Evolutionary conservation across 495 filamentous ascomycete genomes (phyloP).

Genomic region (Xylaria nigripes): DNA sequence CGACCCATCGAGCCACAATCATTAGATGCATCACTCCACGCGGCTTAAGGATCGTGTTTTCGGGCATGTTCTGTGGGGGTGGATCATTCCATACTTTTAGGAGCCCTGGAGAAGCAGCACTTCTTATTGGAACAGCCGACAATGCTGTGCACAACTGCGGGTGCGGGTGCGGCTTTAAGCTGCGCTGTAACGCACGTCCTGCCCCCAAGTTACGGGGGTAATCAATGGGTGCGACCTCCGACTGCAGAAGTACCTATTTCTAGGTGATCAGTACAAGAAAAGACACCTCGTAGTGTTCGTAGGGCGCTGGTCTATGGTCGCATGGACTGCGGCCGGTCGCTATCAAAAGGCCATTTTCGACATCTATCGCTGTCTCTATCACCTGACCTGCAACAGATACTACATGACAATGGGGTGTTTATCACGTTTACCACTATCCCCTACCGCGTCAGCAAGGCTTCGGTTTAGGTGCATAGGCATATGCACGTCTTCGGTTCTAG

Average conservation of each 20-base stretch:
- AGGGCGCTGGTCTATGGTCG: neutral
- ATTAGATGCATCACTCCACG: conserved; percentile 5
- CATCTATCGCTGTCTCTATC: neutral
- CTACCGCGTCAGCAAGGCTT: neutral
- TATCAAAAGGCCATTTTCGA: neutral
- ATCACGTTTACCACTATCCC: conserved; percentile 1
- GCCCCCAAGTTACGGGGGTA: conserved; percentile 2
- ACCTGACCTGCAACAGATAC: neutral
- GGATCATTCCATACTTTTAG: conserved; percentile 11
- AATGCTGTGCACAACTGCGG: neutral
- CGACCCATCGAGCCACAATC: neutral
- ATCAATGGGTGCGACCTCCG: conserved; percentile 1
- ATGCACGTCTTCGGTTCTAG: conserved; percentile 6
- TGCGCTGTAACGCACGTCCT: conserved; percentile 3
- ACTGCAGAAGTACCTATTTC: neutral
- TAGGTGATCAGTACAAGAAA: neutral
- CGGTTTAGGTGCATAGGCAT: neutral
- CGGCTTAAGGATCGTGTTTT: conserved; percentile 4
- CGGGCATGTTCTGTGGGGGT: conserved; percentile 9
- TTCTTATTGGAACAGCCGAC: neutral
- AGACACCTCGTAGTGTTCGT: neutral
- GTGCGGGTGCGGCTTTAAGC: neutral
- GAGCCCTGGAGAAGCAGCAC: neutral
- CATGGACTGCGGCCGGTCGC: conserved; percentile 1
- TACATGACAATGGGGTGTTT: neutral